Conservation (phyloP, 805 yeast species). For the Candida germanica region DNA sequence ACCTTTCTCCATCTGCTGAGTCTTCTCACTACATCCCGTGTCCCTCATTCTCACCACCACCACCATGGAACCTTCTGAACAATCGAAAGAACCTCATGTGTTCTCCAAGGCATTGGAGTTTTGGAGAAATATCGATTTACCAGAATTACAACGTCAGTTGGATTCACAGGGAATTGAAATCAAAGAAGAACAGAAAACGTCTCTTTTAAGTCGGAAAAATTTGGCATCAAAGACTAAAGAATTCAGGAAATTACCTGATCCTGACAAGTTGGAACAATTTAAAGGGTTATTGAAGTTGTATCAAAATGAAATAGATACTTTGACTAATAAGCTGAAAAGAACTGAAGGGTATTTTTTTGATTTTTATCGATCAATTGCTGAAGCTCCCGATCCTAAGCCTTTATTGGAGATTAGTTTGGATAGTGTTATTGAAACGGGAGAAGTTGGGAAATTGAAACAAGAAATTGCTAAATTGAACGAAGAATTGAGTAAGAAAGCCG, state of each 20-base stretch:
- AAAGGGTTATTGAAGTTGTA: constrained; percentile 70
- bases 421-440: constrained; percentile 54
- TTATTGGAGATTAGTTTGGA: constrained; percentile 68
- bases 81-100: constrained; percentile 11
- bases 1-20: no score
- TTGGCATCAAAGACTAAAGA: constrained; percentile 83
- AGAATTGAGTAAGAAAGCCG: constrained; percentile 62
- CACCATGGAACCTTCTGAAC: neutral
- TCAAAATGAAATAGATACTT: constrained; percentile 81
- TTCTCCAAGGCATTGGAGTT: constrained; percentile 61
- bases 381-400: constrained; percentile 92
- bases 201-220: constrained; percentile 68
- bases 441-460: constrained; percentile 47
- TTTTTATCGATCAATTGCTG: constrained; percentile 72
- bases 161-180: constrained; percentile 75
- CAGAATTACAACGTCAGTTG: constrained; percentile 64
- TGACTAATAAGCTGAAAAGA: constrained; percentile 73
- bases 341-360: constrained; percentile 74
- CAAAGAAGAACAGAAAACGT: constrained; percentile 63
- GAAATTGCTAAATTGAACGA: constrained; percentile 54
- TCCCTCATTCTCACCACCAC: no score
- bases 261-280: constrained; percentile 61
- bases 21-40: no score
- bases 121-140: constrained; percentile 75
- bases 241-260: constrained; percentile 69